Evolutionary conservation across 1,284 basidiomycete genomes (phyloP).

Genomic region (Sphaerobolus stellatus): DNA sequence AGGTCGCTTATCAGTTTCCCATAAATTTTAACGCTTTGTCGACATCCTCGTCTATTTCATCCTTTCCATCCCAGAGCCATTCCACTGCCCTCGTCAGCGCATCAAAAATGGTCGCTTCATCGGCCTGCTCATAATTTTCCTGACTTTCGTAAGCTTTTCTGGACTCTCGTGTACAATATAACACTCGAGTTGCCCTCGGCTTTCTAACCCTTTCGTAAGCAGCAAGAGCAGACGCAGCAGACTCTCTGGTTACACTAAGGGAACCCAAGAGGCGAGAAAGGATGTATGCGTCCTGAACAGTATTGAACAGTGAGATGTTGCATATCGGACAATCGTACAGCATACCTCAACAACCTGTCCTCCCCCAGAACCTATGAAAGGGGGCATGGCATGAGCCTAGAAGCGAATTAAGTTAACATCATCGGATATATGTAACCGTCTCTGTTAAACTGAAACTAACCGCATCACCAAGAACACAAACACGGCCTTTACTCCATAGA

Average conservation of each 20-base stretch:
- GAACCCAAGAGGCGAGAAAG: slow-evolving; percentile 9
- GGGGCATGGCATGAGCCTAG: slow-evolving; percentile 54
- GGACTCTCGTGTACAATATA: slow-evolving; percentile 7
- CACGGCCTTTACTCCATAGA: slow-evolving; percentile 38
- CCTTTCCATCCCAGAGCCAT: slow-evolving; percentile 9
- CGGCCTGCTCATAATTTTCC: slow-evolving; percentile 1
- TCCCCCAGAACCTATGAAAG: slow-evolving; percentile 55
- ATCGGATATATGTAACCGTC: not conserved
- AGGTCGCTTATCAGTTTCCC: not conserved
- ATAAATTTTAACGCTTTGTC: no score
- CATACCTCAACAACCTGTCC: slow-evolving; percentile 56
- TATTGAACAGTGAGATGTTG: not conserved
- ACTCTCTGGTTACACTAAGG: not conserved
- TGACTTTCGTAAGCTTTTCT: not conserved
- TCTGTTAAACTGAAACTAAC: slow-evolving; percentile 17
- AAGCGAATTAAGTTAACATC: not conserved
- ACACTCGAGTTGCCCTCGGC: not conserved
- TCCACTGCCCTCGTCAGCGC: not conserved
- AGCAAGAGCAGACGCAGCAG: not conserved
- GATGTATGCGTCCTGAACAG: slow-evolving; percentile 7
- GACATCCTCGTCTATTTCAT: slow-evolving; percentile 10
- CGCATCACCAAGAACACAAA: slow-evolving; percentile 54
- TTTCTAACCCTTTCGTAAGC: slow-evolving; percentile 6
- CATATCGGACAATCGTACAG: not conserved
- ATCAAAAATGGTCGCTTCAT: not conserved